Evolutionary conservation across 139 green algal genomes (phyloP).

Genomic region (Tetradesmus obliquus): DNA sequence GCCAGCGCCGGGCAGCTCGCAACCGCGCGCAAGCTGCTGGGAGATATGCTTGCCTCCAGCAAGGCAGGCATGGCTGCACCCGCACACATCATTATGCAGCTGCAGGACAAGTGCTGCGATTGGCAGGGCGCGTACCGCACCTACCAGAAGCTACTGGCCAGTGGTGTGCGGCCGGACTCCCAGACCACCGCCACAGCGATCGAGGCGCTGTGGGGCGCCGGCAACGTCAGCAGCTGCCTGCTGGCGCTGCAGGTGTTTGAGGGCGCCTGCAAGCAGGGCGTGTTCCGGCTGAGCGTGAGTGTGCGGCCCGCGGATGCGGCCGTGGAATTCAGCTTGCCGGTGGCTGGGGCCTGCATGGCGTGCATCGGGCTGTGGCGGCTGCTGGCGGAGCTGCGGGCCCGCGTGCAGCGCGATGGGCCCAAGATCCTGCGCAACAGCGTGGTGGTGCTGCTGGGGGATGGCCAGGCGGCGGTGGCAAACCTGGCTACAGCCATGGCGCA

Average conservation of each 20-base stretch:
- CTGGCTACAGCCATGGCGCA: slow-evolving; percentile 9
- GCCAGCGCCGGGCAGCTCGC: slow-evolving; percentile 18
- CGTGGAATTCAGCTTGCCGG: slow-evolving; percentile 30
- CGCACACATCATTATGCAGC: slow-evolving; percentile 39
- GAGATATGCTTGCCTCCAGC: not conserved
- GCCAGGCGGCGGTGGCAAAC: not conserved
- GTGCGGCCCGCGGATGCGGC: slow-evolving; percentile 1
- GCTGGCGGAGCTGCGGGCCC: slow-evolving; percentile 25
- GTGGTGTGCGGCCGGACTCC: slow-evolving; percentile 37
- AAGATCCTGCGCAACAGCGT: slow-evolving; percentile 33
- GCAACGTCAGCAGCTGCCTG: slow-evolving; percentile 29
- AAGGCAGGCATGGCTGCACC: slow-evolving; percentile 40
- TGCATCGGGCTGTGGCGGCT: slow-evolving; percentile 29
- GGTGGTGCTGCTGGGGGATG: slow-evolving; percentile 32
- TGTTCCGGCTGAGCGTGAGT: slow-evolving; percentile 31
- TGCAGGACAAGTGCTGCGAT: slow-evolving; percentile 49
- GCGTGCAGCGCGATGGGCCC: slow-evolving; percentile 17
- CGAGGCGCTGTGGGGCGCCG: slow-evolving; percentile 37
- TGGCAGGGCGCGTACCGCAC: slow-evolving; percentile 36
- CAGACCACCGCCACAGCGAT: slow-evolving; percentile 28
- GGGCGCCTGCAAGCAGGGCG: slow-evolving; percentile 30
- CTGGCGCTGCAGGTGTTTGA: slow-evolving; percentile 44
- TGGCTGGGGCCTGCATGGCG: slow-evolving; percentile 35
- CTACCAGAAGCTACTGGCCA: slow-evolving; percentile 44
- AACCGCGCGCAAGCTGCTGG: slow-evolving; percentile 41